Evolutionary conservation across 441 rosid genomes (phyloP), one percentile per base, ranked within the genome.

Genomic region (Pelargonium cotyledonis): DNA sequence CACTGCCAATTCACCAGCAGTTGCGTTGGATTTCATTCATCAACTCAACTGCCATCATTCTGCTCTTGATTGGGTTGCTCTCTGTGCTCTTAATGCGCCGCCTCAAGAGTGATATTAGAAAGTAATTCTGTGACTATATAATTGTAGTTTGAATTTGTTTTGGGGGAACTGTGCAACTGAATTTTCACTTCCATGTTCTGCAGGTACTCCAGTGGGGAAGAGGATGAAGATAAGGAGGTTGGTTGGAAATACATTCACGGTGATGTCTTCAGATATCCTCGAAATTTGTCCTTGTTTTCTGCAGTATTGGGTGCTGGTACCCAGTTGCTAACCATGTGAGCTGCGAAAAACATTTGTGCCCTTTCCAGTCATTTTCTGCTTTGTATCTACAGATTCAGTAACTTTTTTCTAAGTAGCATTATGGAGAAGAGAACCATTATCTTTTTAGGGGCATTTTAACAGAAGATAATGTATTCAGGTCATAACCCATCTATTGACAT

Each of bases 211-310:
- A 74, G 66, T 60, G 95, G 85, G 77, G 92, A 88, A 69, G 90
- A 85, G 26, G 97, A 88, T 77, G 98, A 90, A 51, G 88, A 83
- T 71, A 85, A 75, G 68, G 98, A 89, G 71, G 86, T 85, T 57
- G 88, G 89, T 26, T 85, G 92, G 97, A 93, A 88, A 79, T 83
- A 85, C 71, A 41, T 89, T 71, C 92, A 85, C 67, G 86, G 86
- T 31, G 96, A 91, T 65, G 96, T 87, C 55, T 89, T 94, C 69
- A 74, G 89, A 78, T 70, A 53, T 58, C 97, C 97, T 63, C 80
- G 18, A 49, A 84, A 89, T 68, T 70, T 87, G 78, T 66, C 93
- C 61, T 79, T 89, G 83, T 88, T 94, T 61, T 86, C 83, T 72
- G 93, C 92, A 46, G 73, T 86, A 76, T 70, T 94, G 76, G 98